These are phyloP conservation scores for Xylaria curta DNA, from an alignment of 495 filamentous ascomycete genomes.

Conservation along the genomic window DNA sequence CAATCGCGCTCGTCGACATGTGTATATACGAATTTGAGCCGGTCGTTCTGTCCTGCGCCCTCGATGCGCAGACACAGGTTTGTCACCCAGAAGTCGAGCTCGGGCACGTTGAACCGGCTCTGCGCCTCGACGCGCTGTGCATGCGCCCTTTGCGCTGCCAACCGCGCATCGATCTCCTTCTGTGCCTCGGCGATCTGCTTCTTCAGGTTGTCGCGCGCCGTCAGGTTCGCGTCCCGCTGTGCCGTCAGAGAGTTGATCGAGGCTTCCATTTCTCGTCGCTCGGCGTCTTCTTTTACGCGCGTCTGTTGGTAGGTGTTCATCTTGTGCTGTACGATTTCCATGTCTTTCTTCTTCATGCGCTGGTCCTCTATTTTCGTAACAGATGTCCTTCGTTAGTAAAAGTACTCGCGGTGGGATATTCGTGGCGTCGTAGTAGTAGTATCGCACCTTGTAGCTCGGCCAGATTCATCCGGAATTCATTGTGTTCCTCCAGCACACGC, in stretches of 20 bases:
- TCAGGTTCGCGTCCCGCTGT: constrained; percentile 76
- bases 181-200: constrained; percentile 82
- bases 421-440: neutral
- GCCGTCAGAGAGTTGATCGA: constrained; percentile 75
- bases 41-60: constrained; percentile 81
- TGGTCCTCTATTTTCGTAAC: constrained; percentile 74
- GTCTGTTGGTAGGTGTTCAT: constrained; percentile 76
- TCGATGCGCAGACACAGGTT: constrained; percentile 89
- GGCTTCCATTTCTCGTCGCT: constrained; percentile 85
- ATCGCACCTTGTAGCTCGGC: constrained; percentile 83
- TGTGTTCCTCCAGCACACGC: constrained; percentile 87
- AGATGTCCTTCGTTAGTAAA: constrained; percentile 17
- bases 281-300: constrained; percentile 83
- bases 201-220: constrained; percentile 73
- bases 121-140: constrained; percentile 75
- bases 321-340: constrained; percentile 82
- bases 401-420: neutral
- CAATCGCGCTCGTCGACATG: constrained; percentile 86
- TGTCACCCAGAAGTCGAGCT: constrained; percentile 94
- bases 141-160: constrained; percentile 59
- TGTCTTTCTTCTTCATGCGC: constrained; percentile 84
- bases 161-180: constrained; percentile 62
- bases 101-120: constrained; percentile 83
- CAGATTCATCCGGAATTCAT: constrained; percentile 89
- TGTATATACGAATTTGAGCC: constrained; percentile 90